phyloP scores from a whole-genome alignment of 2,329 filamentous ascomycete genomes.

The Penicillium sp. region DNA sequence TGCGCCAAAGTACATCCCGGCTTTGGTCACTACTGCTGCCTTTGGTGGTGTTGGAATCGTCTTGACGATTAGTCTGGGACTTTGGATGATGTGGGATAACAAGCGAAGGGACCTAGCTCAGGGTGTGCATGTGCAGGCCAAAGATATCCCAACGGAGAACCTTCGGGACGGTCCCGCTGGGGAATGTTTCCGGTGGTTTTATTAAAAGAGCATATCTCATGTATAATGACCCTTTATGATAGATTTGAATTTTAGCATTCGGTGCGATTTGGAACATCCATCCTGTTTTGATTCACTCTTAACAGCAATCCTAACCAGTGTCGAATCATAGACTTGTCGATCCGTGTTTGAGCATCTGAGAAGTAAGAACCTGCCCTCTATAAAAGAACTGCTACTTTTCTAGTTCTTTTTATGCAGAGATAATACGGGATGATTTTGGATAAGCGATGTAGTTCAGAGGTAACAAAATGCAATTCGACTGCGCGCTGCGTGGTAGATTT shows the following conservation, averaged over 20 bases:
- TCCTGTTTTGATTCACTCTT: background rate
- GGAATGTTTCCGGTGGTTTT: slow-evolving; percentile 56
- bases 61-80: slow-evolving; percentile 54
- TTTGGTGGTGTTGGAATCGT: slow-evolving; percentile 57
- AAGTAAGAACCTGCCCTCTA: background rate
- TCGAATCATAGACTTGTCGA: background rate
- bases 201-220: slow-evolving; percentile 18
- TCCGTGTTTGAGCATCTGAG: background rate
- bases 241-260: background rate
- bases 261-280: too few relatives aligned
- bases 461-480: background rate
- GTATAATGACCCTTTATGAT: background rate
- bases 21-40: slow-evolving; percentile 54
- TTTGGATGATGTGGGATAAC: slow-evolving; percentile 53
- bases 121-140: slow-evolving; percentile 54
- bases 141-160: slow-evolving; percentile 53
- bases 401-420: background rate
- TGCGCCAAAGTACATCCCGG: slow-evolving; percentile 62
- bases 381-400: background rate
- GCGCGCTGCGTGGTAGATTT: background rate
- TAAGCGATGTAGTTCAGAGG: background rate
- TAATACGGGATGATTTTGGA: background rate
- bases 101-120: slow-evolving; percentile 55
- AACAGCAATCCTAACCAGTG: too few relatives aligned
- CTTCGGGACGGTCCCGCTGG: slow-evolving; percentile 52